Base-by-base conservation (phyloP, 2,329 filamentous ascomycete genomes). In the Sporothrix phasma region DNA sequence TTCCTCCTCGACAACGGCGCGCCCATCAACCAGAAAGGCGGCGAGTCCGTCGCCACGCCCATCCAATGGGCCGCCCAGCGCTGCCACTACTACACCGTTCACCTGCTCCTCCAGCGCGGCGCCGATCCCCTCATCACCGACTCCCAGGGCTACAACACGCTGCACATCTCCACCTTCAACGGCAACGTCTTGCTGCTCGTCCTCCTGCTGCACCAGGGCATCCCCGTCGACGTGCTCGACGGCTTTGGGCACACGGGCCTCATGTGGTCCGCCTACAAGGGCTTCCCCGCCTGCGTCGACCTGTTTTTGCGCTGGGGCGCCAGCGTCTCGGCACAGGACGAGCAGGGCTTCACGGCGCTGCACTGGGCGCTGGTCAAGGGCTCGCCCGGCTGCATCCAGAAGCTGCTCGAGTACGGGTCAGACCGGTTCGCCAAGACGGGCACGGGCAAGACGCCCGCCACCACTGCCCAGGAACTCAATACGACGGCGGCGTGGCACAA, bases 181-280 rank as follows among this genome's bases (percentile, higher is more conserved):
- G 94, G 94, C 69, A 97, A 97, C 74, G 89, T 95, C 22, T 88
- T 95, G 69, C 84, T 97, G 65, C 83, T 99, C 31, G 86, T 92
- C 59, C 83, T 99, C 1, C 84, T 99, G 7, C 83, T 99, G 26
- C 94, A 99, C 77, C 92, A 97, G 73, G 92, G 94, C 72, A 94
- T 99, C 66, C 90, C 92, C 17, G 91, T 99, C 67, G 94, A 99
- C 73, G 89, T 94, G 5, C 82, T 88, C 62, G 94, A 99, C 76
- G 85, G 85, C 60, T 93, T 92, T 73, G 91, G 92, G 5, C 95
- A 99, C 75, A 97, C 94, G 0, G 88, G 88, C 66, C 81, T 99
- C 66, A 99, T 99, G 94, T 99, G 94, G 94, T 91, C 94, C 19
- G 93, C 93, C 17, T 99, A 99, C 79, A 99, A 99, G 76, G 94